phyloP scores from a whole-genome alignment of 192 early-diverging fungal genomes.

The Backusella westeae region DNA sequence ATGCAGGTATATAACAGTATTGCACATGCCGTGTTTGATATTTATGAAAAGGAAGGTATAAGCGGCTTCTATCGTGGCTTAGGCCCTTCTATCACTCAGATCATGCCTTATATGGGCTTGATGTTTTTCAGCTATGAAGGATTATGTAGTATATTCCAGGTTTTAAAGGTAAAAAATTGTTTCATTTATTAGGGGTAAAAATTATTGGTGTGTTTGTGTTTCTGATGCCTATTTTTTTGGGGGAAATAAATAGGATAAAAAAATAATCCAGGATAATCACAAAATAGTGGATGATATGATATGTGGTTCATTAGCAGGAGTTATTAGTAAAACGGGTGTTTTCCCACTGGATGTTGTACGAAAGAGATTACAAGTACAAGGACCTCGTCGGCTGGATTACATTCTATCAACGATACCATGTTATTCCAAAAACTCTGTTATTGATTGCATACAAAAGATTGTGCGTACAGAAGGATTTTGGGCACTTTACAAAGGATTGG shows the following conservation, averaged over 20 bases:
- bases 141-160: constrained; percentile 43
- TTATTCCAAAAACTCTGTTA: constrained; percentile 54
- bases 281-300: constrained; percentile 60
- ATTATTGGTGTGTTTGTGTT: neutral
- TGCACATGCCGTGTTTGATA: constrained; percentile 60
- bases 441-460: constrained; percentile 65
- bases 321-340: constrained; percentile 77
- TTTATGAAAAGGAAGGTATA: constrained; percentile 71
- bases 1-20: constrained; percentile 67
- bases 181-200: neutral
- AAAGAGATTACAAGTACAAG: constrained; percentile 78
- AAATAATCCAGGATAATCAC: constrained; percentile 15
- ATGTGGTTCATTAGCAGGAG: constrained; percentile 77
- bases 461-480: constrained; percentile 69
- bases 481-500: constrained; percentile 84
- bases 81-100: constrained; percentile 75
- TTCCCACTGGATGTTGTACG: constrained; percentile 91
- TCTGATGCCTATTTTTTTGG: neutral
- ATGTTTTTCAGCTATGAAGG: constrained; percentile 80
- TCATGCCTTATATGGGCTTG: constrained; percentile 93
- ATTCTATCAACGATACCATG: constrained; percentile 61
- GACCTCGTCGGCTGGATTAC: constrained; percentile 62
- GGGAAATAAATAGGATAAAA: constrained; percentile 16
- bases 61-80: constrained; percentile 86
- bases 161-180: constrained; percentile 33